Conservation (phyloP, 768 basidiomycete genomes). For the Amanita polypyramis region DNA sequence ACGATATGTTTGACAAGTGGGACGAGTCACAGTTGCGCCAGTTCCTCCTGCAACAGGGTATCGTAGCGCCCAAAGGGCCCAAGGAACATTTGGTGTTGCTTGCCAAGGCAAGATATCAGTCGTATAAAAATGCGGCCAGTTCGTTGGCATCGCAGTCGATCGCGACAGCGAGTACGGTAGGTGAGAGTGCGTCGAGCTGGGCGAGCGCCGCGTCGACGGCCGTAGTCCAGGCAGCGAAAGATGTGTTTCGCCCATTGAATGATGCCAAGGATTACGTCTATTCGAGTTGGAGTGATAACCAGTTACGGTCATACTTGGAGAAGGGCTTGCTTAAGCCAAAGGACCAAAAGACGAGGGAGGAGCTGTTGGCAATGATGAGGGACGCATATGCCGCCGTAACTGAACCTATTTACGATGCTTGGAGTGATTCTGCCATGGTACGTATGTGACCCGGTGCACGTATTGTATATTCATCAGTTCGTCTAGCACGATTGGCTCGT, state of each 20-base stretch:
- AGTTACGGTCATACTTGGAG: constrained; percentile 62
- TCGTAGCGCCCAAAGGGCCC: constrained; percentile 72
- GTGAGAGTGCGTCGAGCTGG: constrained; percentile 28
- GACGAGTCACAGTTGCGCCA: constrained; percentile 73
- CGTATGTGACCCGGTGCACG: constrained; percentile 14
- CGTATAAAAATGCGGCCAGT: constrained; percentile 50
- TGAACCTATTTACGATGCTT: constrained; percentile 68
- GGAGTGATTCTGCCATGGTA: constrained; percentile 81
- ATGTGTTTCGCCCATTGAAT: constrained; percentile 43
- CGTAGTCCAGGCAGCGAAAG: constrained; percentile 40
- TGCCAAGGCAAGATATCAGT: constrained; percentile 60
- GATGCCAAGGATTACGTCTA: constrained; percentile 81
- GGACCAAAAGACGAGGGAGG: constrained; percentile 46
- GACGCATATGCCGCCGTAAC: constrained; percentile 53
- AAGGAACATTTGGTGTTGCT: constrained; percentile 71
- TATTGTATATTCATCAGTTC: not conserved
- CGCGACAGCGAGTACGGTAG: constrained; percentile 33
- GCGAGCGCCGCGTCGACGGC: constrained; percentile 17
- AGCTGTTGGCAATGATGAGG: constrained; percentile 61
- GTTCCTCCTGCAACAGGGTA: constrained; percentile 79
- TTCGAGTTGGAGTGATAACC: constrained; percentile 81
- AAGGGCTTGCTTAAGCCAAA: constrained; percentile 63
- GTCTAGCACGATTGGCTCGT: constrained; percentile 75
- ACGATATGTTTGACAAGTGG: constrained; percentile 68
- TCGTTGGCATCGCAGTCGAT: constrained; percentile 42